These are phyloP conservation scores for Microcera coccophila DNA, from an alignment of 2,329 filamentous ascomycete species.

Conservation along the genomic window DNA sequence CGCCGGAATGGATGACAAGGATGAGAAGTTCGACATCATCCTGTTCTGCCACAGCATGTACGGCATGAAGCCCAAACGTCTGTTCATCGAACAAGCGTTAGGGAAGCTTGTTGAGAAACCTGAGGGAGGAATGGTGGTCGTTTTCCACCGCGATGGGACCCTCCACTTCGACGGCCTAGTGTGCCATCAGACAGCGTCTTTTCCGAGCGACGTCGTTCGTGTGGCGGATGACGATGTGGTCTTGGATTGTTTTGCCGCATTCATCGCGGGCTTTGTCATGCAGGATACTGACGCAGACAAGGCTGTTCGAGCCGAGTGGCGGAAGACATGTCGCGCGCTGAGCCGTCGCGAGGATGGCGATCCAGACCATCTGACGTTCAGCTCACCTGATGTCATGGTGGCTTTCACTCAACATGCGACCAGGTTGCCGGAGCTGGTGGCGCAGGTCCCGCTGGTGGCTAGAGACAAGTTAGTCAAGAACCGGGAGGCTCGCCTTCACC, in stretches of 20 bases:
- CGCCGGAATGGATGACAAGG: constrained; percentile 13
- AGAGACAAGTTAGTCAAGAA: constrained; percentile 44
- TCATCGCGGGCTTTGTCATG: constrained; percentile 46
- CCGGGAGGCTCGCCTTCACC: constrained; percentile 43
- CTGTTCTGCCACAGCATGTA: constrained; percentile 65
- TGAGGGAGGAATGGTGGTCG: constrained; percentile 42
- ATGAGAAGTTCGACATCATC: constrained; percentile 49
- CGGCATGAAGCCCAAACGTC: constrained; percentile 49
- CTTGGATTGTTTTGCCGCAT: constrained; percentile 50
- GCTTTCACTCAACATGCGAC: constrained; percentile 47
- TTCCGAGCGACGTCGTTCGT: constrained; percentile 41
- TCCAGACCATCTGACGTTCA: constrained; percentile 44
- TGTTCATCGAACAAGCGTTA: constrained; percentile 44
- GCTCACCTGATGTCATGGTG: constrained; percentile 47
- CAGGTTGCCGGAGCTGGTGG: constrained; percentile 39
- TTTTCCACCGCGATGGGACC: constrained; percentile 51
- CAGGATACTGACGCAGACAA: constrained; percentile 30
- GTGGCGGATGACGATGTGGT: constrained; percentile 43
- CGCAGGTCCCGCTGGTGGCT: constrained; percentile 36
- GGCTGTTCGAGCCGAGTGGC: constrained; percentile 41
- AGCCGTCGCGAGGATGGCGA: constrained; percentile 36
- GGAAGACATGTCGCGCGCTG: constrained; percentile 48
- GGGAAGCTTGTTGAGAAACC: constrained; percentile 41
- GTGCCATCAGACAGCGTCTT: constrained; percentile 44
- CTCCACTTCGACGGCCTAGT: constrained; percentile 47